A percentile compares a stretch with the other conserved stretches of the same genome.
These are phyloP conservation scores for Kwoniella newhampshirensis DNA, from an alignment of 768 basidiomycete species.

Conservation along the genomic window DNA sequence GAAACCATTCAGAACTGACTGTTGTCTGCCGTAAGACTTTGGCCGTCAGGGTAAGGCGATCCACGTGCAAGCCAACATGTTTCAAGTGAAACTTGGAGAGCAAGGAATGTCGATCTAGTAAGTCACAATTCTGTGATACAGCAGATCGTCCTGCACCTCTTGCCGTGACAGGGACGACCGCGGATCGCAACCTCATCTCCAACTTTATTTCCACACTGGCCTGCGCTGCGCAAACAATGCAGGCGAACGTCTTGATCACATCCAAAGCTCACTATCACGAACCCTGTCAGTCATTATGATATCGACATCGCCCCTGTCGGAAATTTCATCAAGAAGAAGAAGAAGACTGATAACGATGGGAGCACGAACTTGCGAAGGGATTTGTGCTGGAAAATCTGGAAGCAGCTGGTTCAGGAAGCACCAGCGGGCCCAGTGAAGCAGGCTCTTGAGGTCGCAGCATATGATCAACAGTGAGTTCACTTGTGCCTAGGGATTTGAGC, in stretches of 20 bases:
- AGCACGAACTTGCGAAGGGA: constrained; percentile 17
- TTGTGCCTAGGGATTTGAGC: too few relatives aligned
- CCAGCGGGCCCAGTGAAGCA: constrained; percentile 23
- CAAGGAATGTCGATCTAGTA: constrained; percentile 23
- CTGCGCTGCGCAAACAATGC: too few relatives aligned
- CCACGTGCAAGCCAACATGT: constrained; percentile 45
- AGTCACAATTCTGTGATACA: neutral
- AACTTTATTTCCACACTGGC: too few relatives aligned
- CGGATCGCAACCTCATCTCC: too few relatives aligned
- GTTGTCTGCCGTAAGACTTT: constrained; percentile 18
- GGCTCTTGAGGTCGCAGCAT: constrained; percentile 30
- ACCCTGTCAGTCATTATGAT: constrained; percentile 45
- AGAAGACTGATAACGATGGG: constrained; percentile 1
- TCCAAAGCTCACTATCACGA: too few relatives aligned
- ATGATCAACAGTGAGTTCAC: constrained; percentile 39
- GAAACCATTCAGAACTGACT: too few relatives aligned
- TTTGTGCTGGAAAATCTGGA: constrained; percentile 36
- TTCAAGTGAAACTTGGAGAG: constrained; percentile 28
- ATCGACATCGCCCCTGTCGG: constrained; percentile 48
- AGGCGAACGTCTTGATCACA: too few relatives aligned
- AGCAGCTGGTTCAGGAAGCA: constrained; percentile 20
- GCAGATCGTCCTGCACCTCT: too few relatives aligned
- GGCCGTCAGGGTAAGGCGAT: constrained; percentile 35
- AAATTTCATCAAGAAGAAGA: constrained; percentile 42
- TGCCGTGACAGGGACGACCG: too few relatives aligned